A percentile compares a stretch with the other conserved stretches of the same genome.
Evolutionary conservation across 1,139 yeast species (phyloP).

Genomic region (Diutina rugosa): DNA sequence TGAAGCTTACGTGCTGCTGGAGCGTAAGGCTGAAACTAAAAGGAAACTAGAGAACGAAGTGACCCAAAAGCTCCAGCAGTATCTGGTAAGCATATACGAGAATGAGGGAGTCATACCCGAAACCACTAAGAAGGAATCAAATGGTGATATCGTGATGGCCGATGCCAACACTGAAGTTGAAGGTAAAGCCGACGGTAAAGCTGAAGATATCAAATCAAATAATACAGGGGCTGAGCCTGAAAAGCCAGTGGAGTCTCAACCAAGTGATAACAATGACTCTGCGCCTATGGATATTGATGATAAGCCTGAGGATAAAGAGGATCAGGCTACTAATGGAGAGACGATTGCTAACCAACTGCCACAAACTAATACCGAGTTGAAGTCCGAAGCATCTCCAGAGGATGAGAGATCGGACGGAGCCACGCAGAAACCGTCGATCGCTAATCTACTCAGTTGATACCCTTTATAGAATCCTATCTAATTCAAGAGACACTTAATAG

Average conservation of each 20-base stretch:
- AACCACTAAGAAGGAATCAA: background rate
- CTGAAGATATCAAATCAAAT: no score
- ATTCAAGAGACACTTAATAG: background rate
- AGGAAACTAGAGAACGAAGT: constrained; percentile 13
- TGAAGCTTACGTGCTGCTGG: constrained; percentile 20
- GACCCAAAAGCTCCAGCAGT: constrained; percentile 15
- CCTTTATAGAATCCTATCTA: background rate
- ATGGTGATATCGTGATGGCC: no score
- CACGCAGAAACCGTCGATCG: background rate
- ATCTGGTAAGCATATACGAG: constrained; percentile 25
- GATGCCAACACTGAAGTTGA: no score
- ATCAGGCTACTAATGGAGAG: background rate
- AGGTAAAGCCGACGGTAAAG: no score
- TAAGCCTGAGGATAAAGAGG: background rate
- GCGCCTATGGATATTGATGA: background rate
- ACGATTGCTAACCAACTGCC: background rate
- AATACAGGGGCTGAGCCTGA: background rate
- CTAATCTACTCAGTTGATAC: background rate
- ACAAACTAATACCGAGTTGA: background rate
- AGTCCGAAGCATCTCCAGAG: background rate
- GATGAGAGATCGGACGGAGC: background rate
- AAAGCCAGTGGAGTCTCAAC: background rate
- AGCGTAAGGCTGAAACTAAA: constrained; percentile 13
- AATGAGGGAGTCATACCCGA: background rate
- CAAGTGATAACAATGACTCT: background rate